A percentile compares a stretch with the other conserved stretches of the same genome.
Evolutionary conservation across 768 basidiomycete species (phyloP).

Genomic region (Tremella yokohamensis): DNA sequence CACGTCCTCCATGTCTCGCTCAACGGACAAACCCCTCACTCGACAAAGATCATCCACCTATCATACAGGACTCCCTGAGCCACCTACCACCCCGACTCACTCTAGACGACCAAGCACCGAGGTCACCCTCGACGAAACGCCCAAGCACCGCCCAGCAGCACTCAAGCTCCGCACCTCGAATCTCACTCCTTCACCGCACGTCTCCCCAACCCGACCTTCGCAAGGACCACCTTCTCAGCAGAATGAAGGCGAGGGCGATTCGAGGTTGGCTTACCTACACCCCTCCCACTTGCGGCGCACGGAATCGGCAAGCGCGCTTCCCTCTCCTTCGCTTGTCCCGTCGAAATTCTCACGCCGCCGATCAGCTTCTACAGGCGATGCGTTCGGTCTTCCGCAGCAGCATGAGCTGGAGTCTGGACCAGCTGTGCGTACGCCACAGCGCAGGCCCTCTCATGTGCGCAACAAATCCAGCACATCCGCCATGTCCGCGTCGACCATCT

Average conservation of each 20-base stretch:
- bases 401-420: background rate
- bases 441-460: background rate
- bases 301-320: constrained; percentile 2
- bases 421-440: background rate
- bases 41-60: background rate
- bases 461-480: background rate
- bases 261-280: background rate
- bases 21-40: background rate
- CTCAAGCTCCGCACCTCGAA: constrained; percentile 24
- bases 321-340: background rate
- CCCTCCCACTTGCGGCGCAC: background rate
- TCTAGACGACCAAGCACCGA: background rate
- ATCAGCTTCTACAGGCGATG: background rate
- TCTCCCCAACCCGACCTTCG: background rate
- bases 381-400: background rate
- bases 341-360: background rate
- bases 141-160: constrained; percentile 21
- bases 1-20: background rate
- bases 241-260: background rate
- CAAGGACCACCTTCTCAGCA: background rate
- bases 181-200: constrained; percentile 12
- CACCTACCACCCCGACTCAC: background rate
- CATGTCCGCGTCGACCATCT: background rate
- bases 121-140: background rate
- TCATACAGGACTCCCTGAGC: background rate